phyloP scores from a whole-genome alignment of 1,284 basidiomycete genomes.

The Filobasidium uniguttulatum region DNA sequence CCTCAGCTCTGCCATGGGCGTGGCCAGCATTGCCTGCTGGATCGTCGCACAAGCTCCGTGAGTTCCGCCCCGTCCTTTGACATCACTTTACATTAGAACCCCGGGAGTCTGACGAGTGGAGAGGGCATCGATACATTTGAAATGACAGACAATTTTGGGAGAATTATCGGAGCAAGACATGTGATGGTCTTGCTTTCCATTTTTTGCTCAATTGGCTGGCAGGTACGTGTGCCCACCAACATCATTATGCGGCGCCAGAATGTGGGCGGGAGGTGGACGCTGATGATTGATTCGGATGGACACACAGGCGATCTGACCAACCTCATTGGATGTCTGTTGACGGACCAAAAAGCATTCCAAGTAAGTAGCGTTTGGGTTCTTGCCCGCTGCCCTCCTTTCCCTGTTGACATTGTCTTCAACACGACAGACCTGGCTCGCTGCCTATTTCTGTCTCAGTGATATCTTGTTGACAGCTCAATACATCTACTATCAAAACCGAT shows the following conservation, averaged over 20 bases:
- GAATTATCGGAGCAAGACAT: conserved; percentile 58
- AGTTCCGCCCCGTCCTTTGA: conserved; percentile 34
- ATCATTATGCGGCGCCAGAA: too few species aligned
- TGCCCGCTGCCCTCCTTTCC: not conserved
- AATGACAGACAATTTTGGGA: conserved; percentile 57
- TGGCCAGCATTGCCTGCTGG: conserved; percentile 71
- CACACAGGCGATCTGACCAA: conserved; percentile 77
- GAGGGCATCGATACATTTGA: not conserved
- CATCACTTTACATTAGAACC: not conserved
- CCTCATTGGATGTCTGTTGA: conserved; percentile 71
- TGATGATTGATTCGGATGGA: too few species aligned
- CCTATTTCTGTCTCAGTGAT: conserved; percentile 74
- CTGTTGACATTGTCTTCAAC: not conserved
- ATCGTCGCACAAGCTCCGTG: conserved; percentile 81
- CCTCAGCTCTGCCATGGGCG: conserved; percentile 46
- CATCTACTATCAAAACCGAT: conserved; percentile 49
- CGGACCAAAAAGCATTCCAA: conserved; percentile 86
- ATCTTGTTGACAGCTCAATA: conserved; percentile 59
- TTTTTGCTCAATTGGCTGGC: conserved; percentile 82
- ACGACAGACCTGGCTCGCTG: conserved; percentile 65
- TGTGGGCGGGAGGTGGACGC: too few species aligned
- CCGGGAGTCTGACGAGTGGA: not conserved
- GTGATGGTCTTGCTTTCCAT: conserved; percentile 72
- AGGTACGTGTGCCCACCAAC: conserved; percentile 42
- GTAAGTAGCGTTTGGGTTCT: conserved; percentile 40